Evolutionary conservation across 331 rosid genomes (phyloP).

Genomic region (Malus hybrid): DNA sequence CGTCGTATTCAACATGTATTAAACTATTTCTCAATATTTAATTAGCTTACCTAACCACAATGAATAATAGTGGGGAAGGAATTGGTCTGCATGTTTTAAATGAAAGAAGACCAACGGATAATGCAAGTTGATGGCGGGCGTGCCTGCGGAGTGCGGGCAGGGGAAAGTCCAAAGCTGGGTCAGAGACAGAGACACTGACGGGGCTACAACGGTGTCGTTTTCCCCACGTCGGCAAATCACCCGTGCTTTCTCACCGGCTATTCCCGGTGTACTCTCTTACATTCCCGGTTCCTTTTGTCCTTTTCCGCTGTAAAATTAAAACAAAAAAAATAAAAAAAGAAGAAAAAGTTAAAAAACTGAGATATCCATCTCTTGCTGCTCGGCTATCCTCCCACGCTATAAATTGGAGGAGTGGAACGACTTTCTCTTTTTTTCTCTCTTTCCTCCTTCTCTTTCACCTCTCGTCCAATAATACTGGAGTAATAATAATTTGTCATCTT

Average conservation of each 20-base stretch:
- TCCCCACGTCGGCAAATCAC: conserved; percentile 6
- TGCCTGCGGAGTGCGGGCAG: background rate
- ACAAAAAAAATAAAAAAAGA: background rate
- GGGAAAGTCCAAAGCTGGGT: background rate
- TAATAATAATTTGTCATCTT: background rate
- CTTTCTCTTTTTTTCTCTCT: background rate
- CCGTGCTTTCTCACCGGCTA: conserved; percentile 25
- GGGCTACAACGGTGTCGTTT: conserved; percentile 27
- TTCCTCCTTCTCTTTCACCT: no score
- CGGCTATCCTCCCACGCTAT: conserved; percentile 19
- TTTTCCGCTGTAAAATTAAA: background rate
- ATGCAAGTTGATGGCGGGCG: background rate
- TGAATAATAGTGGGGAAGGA: background rate
- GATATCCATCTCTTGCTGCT: background rate
- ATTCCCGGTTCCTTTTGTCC: background rate
- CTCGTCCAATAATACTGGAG: background rate
- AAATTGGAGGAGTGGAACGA: conserved; percentile 4
- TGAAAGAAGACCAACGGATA: background rate
- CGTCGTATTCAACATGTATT: background rate
- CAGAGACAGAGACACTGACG: background rate
- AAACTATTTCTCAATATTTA: no score
- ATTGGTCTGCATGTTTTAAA: background rate
- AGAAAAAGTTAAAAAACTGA: no score
- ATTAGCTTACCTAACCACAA: background rate
- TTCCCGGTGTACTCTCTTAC: conserved; percentile 16